phyloP scores from a whole-genome alignment of 192 early-diverging fungal genomes.

The Glomus cerebriforme region DNA sequence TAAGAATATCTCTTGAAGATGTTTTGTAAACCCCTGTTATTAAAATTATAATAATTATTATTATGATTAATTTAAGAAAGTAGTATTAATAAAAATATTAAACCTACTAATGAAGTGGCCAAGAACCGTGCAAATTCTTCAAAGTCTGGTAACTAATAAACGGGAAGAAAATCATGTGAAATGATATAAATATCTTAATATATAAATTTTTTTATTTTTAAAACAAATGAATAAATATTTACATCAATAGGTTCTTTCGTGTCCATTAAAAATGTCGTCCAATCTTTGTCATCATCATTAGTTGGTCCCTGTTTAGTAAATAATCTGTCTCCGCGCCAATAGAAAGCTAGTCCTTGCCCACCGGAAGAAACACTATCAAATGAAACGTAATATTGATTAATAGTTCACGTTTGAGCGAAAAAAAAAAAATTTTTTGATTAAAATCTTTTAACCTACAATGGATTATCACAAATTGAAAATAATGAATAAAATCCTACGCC shows the following conservation, averaged over 20 bases:
- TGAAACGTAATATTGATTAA: neutral
- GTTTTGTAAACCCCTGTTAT: conserved; percentile 75
- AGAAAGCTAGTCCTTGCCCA: conserved; percentile 80
- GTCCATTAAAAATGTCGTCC: conserved; percentile 78
- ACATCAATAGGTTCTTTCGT: conserved; percentile 75
- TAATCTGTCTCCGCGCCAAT: conserved; percentile 85
- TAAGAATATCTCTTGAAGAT: conserved; percentile 65
- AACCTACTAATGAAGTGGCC: conserved; percentile 59
- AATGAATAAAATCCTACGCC: conserved; percentile 86
- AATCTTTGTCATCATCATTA: conserved; percentile 49
- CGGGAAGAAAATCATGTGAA: conserved; percentile 46
- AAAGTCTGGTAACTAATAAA: conserved; percentile 50
- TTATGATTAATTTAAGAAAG: no score
- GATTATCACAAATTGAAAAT: conserved; percentile 87
- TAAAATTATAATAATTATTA: neutral
- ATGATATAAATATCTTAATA: no score
- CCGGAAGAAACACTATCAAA: conserved; percentile 66
- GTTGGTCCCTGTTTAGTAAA: conserved; percentile 70
- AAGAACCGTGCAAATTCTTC: conserved; percentile 64
- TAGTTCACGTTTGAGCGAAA: neutral
- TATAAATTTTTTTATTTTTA: no score
- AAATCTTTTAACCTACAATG: conserved; percentile 59
- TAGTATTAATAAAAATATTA: no score
- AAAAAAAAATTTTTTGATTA: neutral
- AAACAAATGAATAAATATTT: neutral